Conservation (phyloP, 306 rosid genomes). For the Arachis stenosperma region DNA sequence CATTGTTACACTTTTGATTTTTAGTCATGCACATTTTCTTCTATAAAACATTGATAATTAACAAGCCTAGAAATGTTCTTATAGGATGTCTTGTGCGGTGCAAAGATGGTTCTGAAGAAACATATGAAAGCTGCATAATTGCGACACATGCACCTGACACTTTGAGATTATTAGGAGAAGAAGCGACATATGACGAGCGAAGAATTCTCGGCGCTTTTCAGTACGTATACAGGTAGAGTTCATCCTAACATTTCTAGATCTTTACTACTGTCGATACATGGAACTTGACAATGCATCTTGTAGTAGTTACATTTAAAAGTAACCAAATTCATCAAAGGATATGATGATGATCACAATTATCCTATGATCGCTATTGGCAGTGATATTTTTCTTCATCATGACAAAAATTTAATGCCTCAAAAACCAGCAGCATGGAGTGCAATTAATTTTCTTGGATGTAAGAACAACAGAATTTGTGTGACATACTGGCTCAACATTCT, state of each 20-base stretch:
- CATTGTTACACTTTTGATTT: constrained; percentile 18
- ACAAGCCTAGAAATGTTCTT: constrained; percentile 22
- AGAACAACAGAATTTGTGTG: constrained; percentile 63
- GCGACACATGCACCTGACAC: constrained; percentile 91
- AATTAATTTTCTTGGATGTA: constrained; percentile 86
- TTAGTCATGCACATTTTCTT: background rate
- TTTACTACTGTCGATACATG: too few relatives aligned
- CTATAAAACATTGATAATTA: constrained; percentile 1
- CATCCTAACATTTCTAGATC: background rate
- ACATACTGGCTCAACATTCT: constrained; percentile 96
- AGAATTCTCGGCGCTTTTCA: constrained; percentile 97
- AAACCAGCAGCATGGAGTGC: constrained; percentile 98
- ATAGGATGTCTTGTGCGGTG: constrained; percentile 65
- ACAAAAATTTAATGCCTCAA: constrained; percentile 85
- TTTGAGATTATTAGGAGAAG: constrained; percentile 69
- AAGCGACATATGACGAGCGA: constrained; percentile 70
- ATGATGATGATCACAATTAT: too few relatives aligned
- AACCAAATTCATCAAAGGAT: background rate
- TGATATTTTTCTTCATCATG: constrained; percentile 91
- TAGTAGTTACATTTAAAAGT: background rate
- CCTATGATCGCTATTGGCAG: constrained; percentile 60
- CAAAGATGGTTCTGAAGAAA: constrained; percentile 66
- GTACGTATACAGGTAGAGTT: constrained; percentile 72
- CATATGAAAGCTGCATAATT: constrained; percentile 64
- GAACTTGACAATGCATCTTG: background rate